Evolutionary conservation across 352 stramenopile species (phyloP), one percentile per base, ranked within the genome.

Genomic region (Pelagophyceae sp.): DNA sequence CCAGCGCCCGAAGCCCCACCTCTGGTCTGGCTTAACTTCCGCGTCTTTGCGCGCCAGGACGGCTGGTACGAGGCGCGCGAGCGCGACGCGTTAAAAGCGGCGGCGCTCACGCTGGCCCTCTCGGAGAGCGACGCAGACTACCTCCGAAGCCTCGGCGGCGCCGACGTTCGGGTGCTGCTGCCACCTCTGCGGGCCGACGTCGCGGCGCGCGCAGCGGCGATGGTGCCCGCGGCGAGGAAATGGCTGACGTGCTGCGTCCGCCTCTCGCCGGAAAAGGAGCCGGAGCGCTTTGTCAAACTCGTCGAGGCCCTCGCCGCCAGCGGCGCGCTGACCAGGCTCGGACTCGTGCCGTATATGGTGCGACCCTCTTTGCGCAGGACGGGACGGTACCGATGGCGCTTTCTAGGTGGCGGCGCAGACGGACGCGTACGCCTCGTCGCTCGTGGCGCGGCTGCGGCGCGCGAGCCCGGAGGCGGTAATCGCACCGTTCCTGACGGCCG

Each of bases 1-100:
- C 54, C 37, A 37, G 51, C 38, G 54, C 23, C 23, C 50, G 58
- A 32, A 35, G 37, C 37, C 54, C 0, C 37, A 27, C 69, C 77
- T 6, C 64, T 40, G 40, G 72, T 80, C 23, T 80, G 67, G 51
- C 29, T 80, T 11, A 80, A 80, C 72, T 80, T 80, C 50, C 51
- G 77, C n/a, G 60, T 80, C 38, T 80, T 80, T 40, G 72, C 70
- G 54, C 38, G 76, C 45, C 64, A 61, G 37, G 33, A 77, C 5
- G 76, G 76, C 25, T 79, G 76, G 32, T 77, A 76, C 61, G 29
- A 33, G 19, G 40, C 63, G 33, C 51, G 50, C n/a, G 76, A 79
- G 60, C 27, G 45, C 27, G 32, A 51, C 0, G 61, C 38, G 23
- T 23, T 79, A n/a, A 31, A 61, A n/a, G 27, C 25, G 29, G 37